phyloP scores from a whole-genome alignment of 129 eudicot genomes.

The Pittosporum tobira region DNA sequence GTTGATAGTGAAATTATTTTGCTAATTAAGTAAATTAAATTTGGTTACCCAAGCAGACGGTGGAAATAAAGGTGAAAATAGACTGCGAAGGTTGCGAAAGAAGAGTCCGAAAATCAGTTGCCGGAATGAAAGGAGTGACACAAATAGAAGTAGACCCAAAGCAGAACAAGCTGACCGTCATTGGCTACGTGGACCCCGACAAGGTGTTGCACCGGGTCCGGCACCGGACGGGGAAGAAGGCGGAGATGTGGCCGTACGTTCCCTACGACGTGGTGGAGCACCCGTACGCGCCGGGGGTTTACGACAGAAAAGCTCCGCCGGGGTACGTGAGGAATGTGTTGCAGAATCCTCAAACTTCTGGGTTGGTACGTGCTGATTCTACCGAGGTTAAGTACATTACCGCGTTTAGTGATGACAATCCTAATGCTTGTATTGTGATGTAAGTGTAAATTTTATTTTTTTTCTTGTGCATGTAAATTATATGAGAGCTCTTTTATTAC shows the following conservation, averaged over 20 bases:
- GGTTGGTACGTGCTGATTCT: conserved; percentile 32
- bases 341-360: conserved; percentile 15
- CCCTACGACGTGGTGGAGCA: conserved; percentile 48
- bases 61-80: too few species aligned
- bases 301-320: conserved; percentile 50
- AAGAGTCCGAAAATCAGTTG: conserved; percentile 45
- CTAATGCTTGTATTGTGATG: conserved; percentile 43
- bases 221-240: conserved; percentile 45
- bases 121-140: conserved; percentile 52
- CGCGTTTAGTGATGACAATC: conserved; percentile 59
- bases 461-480: too few species aligned
- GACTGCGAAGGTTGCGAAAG: conserved; percentile 69
- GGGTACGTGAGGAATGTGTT: conserved; percentile 38
- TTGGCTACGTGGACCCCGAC: conserved; percentile 45
- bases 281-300: conserved; percentile 50
- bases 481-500: too few species aligned
- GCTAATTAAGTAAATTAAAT: not conserved
- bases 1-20: not conserved
- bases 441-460: too few species aligned
- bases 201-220: conserved; percentile 44
- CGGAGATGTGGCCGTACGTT: conserved; percentile 49
- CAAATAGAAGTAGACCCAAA: conserved; percentile 39
- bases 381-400: conserved; percentile 38
- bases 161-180: conserved; percentile 36
- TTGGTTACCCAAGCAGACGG: conserved; percentile 26